phyloP scores from a whole-genome alignment of 768 basidiomycete genomes.

The Austroboletus eburneus region DNA sequence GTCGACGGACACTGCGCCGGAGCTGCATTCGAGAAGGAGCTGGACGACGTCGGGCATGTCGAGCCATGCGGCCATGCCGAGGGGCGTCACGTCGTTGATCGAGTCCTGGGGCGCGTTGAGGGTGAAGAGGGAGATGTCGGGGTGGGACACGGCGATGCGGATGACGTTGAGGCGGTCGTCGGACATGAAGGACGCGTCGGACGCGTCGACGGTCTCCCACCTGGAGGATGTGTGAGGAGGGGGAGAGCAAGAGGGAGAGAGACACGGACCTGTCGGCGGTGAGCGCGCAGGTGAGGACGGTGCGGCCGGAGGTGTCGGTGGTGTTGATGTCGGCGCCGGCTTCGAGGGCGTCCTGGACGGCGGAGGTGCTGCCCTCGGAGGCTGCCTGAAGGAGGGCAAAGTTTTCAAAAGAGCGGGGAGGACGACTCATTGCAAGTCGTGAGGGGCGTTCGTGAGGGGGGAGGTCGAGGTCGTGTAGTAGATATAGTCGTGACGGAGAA shows the following conservation, averaged over 20 bases:
- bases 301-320: slow-evolving; percentile 56
- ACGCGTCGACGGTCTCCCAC: slow-evolving; percentile 67
- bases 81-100: slow-evolving; percentile 70
- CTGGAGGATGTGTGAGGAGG: slow-evolving; percentile 32
- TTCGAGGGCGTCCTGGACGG: slow-evolving; percentile 49
- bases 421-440: slow-evolving; percentile 36
- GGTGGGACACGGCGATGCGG: slow-evolving; percentile 49
- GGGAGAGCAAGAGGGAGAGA: background rate
- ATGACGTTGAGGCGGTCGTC: slow-evolving; percentile 54
- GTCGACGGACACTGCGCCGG: slow-evolving; percentile 63
- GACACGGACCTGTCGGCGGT: slow-evolving; percentile 62
- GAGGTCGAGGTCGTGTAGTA: no score
- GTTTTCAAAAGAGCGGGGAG: slow-evolving; percentile 38
- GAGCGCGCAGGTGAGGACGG: slow-evolving; percentile 63
- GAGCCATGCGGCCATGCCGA: slow-evolving; percentile 78
- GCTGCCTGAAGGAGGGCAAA: slow-evolving; percentile 51
- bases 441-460: slow-evolving; percentile 20
- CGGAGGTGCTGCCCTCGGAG: slow-evolving; percentile 50
- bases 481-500: background rate
- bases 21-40: slow-evolving; percentile 59
- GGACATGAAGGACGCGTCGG: slow-evolving; percentile 65
- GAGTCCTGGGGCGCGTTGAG: slow-evolving; percentile 70
- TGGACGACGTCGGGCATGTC: slow-evolving; percentile 58
- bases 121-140: slow-evolving; percentile 60
- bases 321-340: slow-evolving; percentile 68